Base-by-base conservation (phyloP, 2,329 filamentous ascomycete species). In the Ceratocystis harringtonii region DNA sequence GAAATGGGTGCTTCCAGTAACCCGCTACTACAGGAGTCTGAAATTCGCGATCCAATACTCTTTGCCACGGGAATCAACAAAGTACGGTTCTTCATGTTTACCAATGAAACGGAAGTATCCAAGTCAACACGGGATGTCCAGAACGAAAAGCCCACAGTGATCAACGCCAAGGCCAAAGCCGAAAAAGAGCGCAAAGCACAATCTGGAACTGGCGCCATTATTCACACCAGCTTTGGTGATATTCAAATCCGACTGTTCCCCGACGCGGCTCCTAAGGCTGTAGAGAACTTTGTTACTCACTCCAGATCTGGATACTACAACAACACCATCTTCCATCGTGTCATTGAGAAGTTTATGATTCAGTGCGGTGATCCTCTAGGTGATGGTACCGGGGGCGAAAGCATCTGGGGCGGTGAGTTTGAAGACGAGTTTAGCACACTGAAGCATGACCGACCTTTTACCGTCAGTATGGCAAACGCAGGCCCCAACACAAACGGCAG, bases 301-400 rank as follows among this genome's bases (percentile, higher is more conserved):
- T 84, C 90, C 2, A 88, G 87, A 71, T 87, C 86, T 67, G 90
- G 90, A 1, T 99, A 99, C 75, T 99, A 99, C 79, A 97, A 99
- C 78, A 90, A 90, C 75, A 92, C 92, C 43, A 92, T 96, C 70
- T 99, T 99, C 80, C 94, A 99, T 75, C 87, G 94, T 43, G 88
- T 99, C 5, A 99, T 99, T 70, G 85, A 89, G 68, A 96, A 96
- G 72, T 99, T 99, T 77, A 99, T 99, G 95, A 96, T 99, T 68
- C 90, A 91, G 72, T 78, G 81, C 65, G 91, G 91, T 62, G 91
- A 96, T 72, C 90, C 91, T 0, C 76, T 94, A 0, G 91, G 91
- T 8, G 90, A 96, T 71, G 91, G 91, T 3, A 95, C 91, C 0
- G 91, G 91, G 57, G 91, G 91, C 45, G 90, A 95, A 74, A 90